Conservation (phyloP, 345 rosid species). For the Gossypium anomalum region DNA sequence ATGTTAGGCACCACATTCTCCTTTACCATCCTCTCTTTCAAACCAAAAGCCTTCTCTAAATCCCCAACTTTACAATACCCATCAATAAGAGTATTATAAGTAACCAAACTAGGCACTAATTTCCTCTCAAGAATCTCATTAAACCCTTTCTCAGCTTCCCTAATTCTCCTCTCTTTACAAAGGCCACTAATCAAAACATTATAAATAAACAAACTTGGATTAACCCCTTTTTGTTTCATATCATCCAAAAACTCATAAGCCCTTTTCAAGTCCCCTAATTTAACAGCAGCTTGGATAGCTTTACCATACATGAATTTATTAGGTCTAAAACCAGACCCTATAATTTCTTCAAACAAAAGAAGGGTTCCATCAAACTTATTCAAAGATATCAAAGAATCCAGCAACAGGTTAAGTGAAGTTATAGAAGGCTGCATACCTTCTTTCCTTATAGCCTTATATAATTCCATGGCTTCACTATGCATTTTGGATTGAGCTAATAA, state of each 20-base stretch:
- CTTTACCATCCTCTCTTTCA: conserved; percentile 53
- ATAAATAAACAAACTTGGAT: conserved; percentile 50
- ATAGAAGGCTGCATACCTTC: conserved; percentile 52
- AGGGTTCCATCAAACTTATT: conserved; percentile 40
- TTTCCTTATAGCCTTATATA: conserved; percentile 36
- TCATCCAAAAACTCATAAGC: conserved; percentile 46
- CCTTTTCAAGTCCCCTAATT: conserved; percentile 47
- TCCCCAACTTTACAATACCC: conserved; percentile 67
- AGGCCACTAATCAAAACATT: conserved; percentile 58
- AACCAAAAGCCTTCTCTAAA: conserved; percentile 35
- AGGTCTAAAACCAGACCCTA: conserved; percentile 45
- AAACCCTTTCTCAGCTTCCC: conserved; percentile 63
- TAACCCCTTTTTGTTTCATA: conserved; percentile 48
- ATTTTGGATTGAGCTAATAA: conserved; percentile 40
- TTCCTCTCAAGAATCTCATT: conserved; percentile 51
- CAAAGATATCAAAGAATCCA: conserved; percentile 38
- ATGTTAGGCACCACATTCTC: conserved; percentile 50
- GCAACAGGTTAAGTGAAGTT: conserved; percentile 34
- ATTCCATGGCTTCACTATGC: conserved; percentile 41
- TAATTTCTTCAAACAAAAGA: conserved; percentile 33
- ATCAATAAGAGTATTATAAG: conserved; percentile 66
- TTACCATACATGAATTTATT: conserved; percentile 56
- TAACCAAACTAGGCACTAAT: conserved; percentile 39
- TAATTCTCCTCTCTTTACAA: conserved; percentile 49
- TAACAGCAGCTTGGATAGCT: conserved; percentile 70